Conservation (phyloP, 164 flowering plant genomes). For the Tinospora cordifolia region DNA sequence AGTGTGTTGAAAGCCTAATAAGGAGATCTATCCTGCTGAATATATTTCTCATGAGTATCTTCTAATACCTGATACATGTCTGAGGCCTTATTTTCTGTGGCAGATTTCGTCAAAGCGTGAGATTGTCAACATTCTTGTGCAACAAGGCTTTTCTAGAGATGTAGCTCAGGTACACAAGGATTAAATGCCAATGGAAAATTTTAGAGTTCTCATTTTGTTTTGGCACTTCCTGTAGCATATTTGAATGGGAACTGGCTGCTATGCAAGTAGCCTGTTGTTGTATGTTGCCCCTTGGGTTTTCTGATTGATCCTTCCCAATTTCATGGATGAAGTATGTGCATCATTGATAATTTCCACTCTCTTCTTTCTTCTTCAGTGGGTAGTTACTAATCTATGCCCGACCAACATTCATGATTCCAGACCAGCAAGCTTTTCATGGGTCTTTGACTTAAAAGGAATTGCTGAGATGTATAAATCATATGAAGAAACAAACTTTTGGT, state of each 20-base stretch:
- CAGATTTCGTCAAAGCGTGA: constrained; percentile 75
- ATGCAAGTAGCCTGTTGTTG: background rate
- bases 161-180: constrained; percentile 68
- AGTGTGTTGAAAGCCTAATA: background rate
- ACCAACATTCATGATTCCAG: constrained; percentile 33
- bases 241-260: background rate
- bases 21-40: background rate
- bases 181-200: too few species aligned
- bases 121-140: constrained; percentile 54
- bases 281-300: background rate
- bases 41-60: background rate
- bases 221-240: background rate
- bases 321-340: background rate
- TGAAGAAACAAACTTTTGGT: constrained; percentile 92
- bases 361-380: constrained; percentile 55
- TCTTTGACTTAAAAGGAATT: constrained; percentile 77
- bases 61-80: background rate
- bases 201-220: background rate
- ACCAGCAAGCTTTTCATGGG: constrained; percentile 67
- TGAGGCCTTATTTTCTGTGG: constrained; percentile 17
- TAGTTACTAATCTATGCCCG: constrained; percentile 77
- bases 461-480: constrained; percentile 83
- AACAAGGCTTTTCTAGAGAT: constrained; percentile 73
- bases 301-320: background rate
- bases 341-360: background rate